Base-by-base conservation (phyloP, 1,284 basidiomycete genomes). In the Puccinia polysora region DNA sequence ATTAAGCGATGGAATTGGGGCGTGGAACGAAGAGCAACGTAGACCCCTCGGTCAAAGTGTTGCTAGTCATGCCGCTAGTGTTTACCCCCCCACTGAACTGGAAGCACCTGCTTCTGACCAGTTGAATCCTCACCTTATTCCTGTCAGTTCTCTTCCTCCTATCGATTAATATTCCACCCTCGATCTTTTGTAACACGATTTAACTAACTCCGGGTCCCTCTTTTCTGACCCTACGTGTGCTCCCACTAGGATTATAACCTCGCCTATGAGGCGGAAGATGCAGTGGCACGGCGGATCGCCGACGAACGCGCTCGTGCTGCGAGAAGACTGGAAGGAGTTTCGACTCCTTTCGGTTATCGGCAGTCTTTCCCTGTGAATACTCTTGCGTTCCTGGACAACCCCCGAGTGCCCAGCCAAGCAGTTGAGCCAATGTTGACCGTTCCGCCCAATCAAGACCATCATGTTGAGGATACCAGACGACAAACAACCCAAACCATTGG, bases 281-380 rank as follows among this genome's bases (percentile, higher is more conserved):
- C 50, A 55, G 70, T 65, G 12, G 60, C 59, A 15, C 47, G 70
- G n/a, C 30, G 60, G 20, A 65, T 72, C 49, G 70, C 59, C 25
- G 70, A 64, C 56, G 70, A 72, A 65, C 60, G 70, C n/a, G 70
- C 70, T 8, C 45, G 60, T 43, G 70, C 70, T 32, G 70, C 70
- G 14, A 34, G 70, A 38, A 72, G 60, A 32, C 50, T 72, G 10
- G 70, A 72, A 50, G 70, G 70, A 18, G 38, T 71, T n/a, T 63
- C 68, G 36, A 71, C 68, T 7, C 68, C 68, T n/a, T 71, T 52
- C 23, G 43, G 55, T 23, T 55, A 65, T 65, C 49, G 64, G 15
- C 49, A 40, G 40, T 65, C 50, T 7, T 34, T 65, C 18, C 20
- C 34, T 10, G 49, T 40, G 25, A 50, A 50, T 20, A 8, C 8